phyloP scores from a whole-genome alignment of 2,329 filamentous ascomycete genomes.

The Alternaria arbusti region DNA sequence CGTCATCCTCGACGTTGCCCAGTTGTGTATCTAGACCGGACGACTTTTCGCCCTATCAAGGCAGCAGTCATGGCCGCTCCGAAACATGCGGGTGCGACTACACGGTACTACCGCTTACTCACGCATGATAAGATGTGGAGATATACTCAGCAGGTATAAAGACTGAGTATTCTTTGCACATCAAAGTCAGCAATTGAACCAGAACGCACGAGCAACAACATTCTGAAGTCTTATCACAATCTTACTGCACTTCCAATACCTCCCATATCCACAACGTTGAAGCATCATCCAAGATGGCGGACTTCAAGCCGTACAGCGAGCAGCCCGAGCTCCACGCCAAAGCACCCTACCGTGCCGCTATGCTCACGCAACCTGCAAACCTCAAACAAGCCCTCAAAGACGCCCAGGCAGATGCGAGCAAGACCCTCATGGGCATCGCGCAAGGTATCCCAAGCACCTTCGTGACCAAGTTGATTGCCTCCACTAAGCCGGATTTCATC shows the following conservation, averaged over 20 bases:
- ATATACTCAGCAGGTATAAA: not conserved
- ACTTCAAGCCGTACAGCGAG: slow-evolving; percentile 28
- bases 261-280: not conserved
- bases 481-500: slow-evolving; percentile 36
- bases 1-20: not conserved
- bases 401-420: slow-evolving; percentile 28
- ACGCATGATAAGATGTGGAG: not conserved
- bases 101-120: not conserved
- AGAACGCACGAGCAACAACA: not conserved
- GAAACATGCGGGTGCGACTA: not conserved
- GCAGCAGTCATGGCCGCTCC: not conserved
- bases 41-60: not conserved
- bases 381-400: slow-evolving; percentile 29
- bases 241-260: not conserved
- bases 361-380: slow-evolving; percentile 33
- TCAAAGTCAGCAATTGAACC: not conserved
- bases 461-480: slow-evolving; percentile 34
- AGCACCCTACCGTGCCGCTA: slow-evolving; percentile 29
- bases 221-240: not conserved
- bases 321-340: slow-evolving; percentile 30
- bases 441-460: slow-evolving; percentile 35
- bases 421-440: slow-evolving; percentile 33
- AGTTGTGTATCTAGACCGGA: not conserved
- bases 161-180: not conserved
- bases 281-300: slow-evolving; percentile 17